Percentiles rank a stretch among this genome's conserved stretches.
phyloP scores from a whole-genome alignment of 2,329 filamentous ascomycete genomes.

The Phialophora macrospora region DNA sequence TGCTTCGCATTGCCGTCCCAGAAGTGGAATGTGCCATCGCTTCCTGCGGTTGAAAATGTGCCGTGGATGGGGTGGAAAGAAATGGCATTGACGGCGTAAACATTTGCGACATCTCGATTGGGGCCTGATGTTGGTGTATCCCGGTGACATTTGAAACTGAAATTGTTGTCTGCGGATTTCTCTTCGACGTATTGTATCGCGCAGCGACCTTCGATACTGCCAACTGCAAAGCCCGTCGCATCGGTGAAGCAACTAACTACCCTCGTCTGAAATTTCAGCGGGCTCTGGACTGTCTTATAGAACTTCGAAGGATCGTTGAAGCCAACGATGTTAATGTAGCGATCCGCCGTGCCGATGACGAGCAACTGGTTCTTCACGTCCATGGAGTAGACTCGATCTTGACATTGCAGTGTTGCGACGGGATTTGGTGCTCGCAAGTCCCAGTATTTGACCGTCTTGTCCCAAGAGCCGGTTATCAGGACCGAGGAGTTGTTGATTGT shows the following conservation, averaged over 20 bases:
- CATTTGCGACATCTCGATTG: slow-evolving; percentile 72
- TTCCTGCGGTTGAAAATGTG: slow-evolving; percentile 96
- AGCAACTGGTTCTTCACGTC: slow-evolving; percentile 87
- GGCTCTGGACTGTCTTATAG: slow-evolving; percentile 95
- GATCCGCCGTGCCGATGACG: slow-evolving; percentile 89
- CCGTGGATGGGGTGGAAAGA: slow-evolving; percentile 96
- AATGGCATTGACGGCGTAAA: slow-evolving; percentile 95
- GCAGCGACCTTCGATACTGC: slow-evolving; percentile 94
- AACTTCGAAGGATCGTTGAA: slow-evolving; percentile 85
- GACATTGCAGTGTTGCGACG: slow-evolving; percentile 54
- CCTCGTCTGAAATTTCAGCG: slow-evolving; percentile 96
- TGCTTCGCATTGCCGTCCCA: slow-evolving; percentile 90
- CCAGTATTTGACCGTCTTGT: slow-evolving; percentile 63
- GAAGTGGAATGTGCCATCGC: slow-evolving; percentile 83
- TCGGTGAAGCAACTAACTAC: slow-evolving; percentile 95
- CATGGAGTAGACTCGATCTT: slow-evolving; percentile 76
- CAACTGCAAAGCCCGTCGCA: slow-evolving; percentile 88
- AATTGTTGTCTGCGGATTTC: slow-evolving; percentile 88
- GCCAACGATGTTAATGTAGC: slow-evolving; percentile 95
- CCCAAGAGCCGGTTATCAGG: slow-evolving; percentile 80
- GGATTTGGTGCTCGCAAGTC: slow-evolving; percentile 57
- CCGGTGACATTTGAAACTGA: slow-evolving; percentile 99
- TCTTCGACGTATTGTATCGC: slow-evolving; percentile 99
- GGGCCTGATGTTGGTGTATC: slow-evolving; percentile 66
- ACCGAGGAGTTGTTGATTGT: slow-evolving; percentile 73